A percentile compares a stretch with the other conserved stretches of the same genome.
Conservation (phyloP, 108 stramenopile genomes). For the Skeletonema marinoi region DNA sequence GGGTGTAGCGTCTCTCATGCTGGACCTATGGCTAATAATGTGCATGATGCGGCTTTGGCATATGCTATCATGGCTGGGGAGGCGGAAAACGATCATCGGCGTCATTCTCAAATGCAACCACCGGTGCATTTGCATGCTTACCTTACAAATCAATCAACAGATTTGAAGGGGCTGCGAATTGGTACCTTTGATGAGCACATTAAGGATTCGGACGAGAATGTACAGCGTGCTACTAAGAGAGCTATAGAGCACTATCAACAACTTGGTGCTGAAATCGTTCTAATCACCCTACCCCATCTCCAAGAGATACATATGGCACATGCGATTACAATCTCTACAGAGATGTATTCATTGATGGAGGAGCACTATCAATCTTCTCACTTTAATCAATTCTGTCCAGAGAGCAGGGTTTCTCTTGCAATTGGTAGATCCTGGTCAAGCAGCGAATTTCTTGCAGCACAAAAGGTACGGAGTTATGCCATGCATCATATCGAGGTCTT, state of each 20-base stretch:
- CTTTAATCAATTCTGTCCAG: conserved; percentile 27
- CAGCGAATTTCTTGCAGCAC: conserved; percentile 51
- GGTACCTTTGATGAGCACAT: conserved; percentile 45
- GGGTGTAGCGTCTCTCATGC: conserved; percentile 33
- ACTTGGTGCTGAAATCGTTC: conserved; percentile 52
- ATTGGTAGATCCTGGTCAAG: conserved; percentile 48
- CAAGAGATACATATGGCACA: conserved; percentile 54
- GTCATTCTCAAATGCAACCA: conserved; percentile 8
- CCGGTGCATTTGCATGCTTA: conserved; percentile 32
- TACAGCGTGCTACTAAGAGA: conserved; percentile 19
- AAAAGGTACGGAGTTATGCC: conserved; percentile 50
- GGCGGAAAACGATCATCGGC: conserved; percentile 22
- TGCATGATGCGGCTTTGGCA: conserved; percentile 40
- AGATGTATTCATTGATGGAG: conserved; percentile 36
- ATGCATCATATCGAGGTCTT: conserved; percentile 32
- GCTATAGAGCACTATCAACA: conserved; percentile 23
- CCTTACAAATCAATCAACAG: neutral
- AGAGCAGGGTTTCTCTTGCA: conserved; percentile 50
- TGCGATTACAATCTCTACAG: conserved; percentile 53
- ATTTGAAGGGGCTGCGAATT: conserved; percentile 19
- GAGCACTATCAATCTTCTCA: conserved; percentile 14
- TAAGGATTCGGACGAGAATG: conserved; percentile 30
- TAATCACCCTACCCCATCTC: conserved; percentile 58
- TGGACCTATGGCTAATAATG: conserved; percentile 45
- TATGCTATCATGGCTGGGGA: conserved; percentile 48